Conservation (phyloP, 352 stramenopile genomes). For the Globisporangium paddicum region DNA sequence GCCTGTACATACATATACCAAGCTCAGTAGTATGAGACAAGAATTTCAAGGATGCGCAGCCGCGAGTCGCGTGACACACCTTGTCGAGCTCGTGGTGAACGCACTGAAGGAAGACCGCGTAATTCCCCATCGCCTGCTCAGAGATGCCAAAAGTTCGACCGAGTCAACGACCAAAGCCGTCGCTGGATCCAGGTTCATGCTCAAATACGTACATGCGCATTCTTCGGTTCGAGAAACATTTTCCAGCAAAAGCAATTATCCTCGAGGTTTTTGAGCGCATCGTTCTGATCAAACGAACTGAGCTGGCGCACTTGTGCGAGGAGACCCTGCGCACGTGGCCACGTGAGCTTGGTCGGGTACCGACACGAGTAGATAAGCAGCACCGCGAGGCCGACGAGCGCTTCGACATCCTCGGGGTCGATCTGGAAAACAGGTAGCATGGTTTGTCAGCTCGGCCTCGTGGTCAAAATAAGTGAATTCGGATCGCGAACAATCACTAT, state of each 20-base stretch:
- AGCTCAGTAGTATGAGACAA: background rate
- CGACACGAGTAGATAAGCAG: constrained; percentile 54
- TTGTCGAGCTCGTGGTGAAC: constrained; percentile 55
- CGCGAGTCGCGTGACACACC: constrained; percentile 11
- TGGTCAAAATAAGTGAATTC: background rate
- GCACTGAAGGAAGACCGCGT: constrained; percentile 57
- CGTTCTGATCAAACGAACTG: background rate
- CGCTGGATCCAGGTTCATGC: too few species aligned
- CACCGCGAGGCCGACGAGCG: constrained; percentile 39
- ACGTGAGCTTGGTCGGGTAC: constrained; percentile 56
- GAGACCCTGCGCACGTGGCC: constrained; percentile 31
- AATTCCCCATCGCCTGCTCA: constrained; percentile 50
- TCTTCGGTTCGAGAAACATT: constrained; percentile 47
- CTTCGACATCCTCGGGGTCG: constrained; percentile 27
- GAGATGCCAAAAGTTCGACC: background rate
- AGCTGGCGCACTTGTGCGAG: constrained; percentile 21
- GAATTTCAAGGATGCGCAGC: background rate
- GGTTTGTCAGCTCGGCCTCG: background rate
- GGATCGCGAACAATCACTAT: background rate
- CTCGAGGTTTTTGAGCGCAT: constrained; percentile 32
- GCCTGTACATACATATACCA: constrained; percentile 24
- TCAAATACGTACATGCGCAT: constrained; percentile 37
- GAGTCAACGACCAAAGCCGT: too few species aligned
- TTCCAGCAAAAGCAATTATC: constrained; percentile 59
- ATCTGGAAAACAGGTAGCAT: constrained; percentile 18